Conservation (phyloP, 495 filamentous ascomycete species). For the Penicillium odoratum region DNA sequence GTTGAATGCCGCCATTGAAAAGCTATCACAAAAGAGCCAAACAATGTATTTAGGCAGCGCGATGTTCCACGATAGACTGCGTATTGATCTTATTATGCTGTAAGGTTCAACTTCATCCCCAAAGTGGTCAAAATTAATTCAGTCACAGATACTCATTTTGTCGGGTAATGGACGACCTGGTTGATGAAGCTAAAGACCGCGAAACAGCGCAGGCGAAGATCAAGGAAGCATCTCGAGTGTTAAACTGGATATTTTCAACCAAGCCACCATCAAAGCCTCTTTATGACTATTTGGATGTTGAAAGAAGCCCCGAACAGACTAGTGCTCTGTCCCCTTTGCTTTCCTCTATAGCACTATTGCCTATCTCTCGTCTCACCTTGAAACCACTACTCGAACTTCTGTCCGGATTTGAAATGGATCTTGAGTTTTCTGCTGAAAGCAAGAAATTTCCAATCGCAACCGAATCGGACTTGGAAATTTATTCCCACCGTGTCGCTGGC, state of each 20-base stretch:
- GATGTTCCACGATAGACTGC: constrained; percentile 60
- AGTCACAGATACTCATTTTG: constrained; percentile 62
- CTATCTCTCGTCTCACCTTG: constrained; percentile 49
- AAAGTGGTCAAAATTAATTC: background rate
- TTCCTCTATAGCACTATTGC: constrained; percentile 46
- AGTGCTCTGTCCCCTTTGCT: constrained; percentile 4
- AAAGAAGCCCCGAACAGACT: background rate
- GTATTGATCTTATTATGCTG: constrained; percentile 64
- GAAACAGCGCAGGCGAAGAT: constrained; percentile 11
- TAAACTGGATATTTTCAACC: constrained; percentile 12
- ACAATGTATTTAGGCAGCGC: constrained; percentile 69
- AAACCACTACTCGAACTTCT: constrained; percentile 58
- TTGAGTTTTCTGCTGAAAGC: constrained; percentile 40
- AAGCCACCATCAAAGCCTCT: constrained; percentile 6
- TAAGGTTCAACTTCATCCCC: constrained; percentile 23
- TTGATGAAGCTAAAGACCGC: constrained; percentile 54
- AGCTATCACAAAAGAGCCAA: constrained; percentile 58
- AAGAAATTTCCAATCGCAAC: constrained; percentile 53
- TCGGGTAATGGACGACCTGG: constrained; percentile 66
- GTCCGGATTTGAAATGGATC: constrained; percentile 62
- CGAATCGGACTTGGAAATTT: constrained; percentile 55
- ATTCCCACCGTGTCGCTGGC: constrained; percentile 62
- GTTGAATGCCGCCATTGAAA: constrained; percentile 52
- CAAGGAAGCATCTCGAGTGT: constrained; percentile 13
- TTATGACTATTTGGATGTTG: constrained; percentile 6